These are phyloP conservation scores for Cucumis hystrix DNA, from an alignment of 306 rosid genomes.

Conservation along the genomic window DNA sequence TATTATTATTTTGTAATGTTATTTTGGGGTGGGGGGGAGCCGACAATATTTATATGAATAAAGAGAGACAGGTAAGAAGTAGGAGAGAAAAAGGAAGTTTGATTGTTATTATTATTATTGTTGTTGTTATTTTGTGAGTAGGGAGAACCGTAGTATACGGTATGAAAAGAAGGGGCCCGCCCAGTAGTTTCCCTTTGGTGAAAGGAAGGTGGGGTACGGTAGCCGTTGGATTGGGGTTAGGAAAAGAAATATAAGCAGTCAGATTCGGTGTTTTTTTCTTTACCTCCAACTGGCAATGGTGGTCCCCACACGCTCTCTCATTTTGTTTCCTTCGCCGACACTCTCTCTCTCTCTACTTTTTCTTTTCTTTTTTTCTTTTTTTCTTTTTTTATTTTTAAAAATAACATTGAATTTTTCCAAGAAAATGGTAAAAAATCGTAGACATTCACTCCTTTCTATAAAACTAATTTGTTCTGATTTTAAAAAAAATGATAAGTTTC, in stretches of 20 bases:
- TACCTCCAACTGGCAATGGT: not conserved
- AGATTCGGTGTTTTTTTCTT: not conserved
- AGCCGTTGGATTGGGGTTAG: constrained; percentile 6
- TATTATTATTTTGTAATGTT: not conserved
- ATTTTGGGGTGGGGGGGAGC: not conserved
- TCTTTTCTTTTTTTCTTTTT: not conserved
- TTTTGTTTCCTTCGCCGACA: constrained; percentile 4
- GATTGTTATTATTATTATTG: not conserved
- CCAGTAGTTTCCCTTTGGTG: not conserved
- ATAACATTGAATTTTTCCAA: too few relatives aligned
- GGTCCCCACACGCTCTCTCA: not conserved
- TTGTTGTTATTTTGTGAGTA: not conserved
- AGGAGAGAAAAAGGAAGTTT: not conserved
- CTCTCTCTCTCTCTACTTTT: not conserved
- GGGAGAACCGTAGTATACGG: not conserved
- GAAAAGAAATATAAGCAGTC: not conserved
- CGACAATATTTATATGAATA: not conserved
- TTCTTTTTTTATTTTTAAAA: too few relatives aligned
- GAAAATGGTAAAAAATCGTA: too few relatives aligned
- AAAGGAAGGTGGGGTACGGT: not conserved
- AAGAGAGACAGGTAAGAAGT: not conserved
- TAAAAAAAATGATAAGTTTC: too few relatives aligned
- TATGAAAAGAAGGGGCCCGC: not conserved
- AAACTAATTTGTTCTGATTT: too few relatives aligned
- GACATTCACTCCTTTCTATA: too few relatives aligned